phyloP scores from a whole-genome alignment of 2,329 filamentous ascomycete species.

The Sphaceloma murrayae region DNA sequence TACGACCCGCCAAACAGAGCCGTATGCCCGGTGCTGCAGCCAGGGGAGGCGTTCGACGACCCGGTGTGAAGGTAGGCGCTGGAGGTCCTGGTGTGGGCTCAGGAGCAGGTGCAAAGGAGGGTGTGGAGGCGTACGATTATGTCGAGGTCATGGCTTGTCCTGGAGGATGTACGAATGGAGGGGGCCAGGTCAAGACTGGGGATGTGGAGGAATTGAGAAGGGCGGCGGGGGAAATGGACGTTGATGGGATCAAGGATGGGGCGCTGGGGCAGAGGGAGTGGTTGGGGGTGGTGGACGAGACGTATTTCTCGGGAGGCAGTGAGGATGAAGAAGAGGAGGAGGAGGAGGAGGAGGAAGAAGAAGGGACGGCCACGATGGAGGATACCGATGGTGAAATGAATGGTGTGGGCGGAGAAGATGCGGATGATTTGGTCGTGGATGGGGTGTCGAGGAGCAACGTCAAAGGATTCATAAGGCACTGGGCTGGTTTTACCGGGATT shows the following conservation, averaged over 20 bases:
- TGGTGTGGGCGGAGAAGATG: conserved; percentile 19
- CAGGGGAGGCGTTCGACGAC: conserved; percentile 45
- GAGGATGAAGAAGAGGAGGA: conserved; percentile 23
- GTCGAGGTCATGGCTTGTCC: conserved; percentile 99
- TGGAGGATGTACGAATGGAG: conserved; percentile 96
- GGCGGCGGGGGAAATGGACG: conserved; percentile 25
- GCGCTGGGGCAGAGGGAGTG: conserved; percentile 31
- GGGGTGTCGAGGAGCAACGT: conserved; percentile 57
- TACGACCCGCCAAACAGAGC: conserved; percentile 71
- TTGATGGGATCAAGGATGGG: conserved; percentile 29
- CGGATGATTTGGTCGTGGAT: conserved; percentile 23
- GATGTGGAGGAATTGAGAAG: conserved; percentile 50
- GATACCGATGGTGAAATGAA: conserved; percentile 16
- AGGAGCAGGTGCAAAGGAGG: conserved; percentile 41
- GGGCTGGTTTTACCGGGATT: conserved; percentile 63
- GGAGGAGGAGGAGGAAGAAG: conserved; percentile 18
- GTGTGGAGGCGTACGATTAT: conserved; percentile 56
- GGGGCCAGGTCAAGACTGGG: conserved; percentile 85
- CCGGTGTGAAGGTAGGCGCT: conserved; percentile 35
- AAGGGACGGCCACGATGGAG: too few relatives aligned
- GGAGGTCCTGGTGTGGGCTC: conserved; percentile 27
- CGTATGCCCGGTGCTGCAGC: conserved; percentile 68
- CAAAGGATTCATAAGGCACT: conserved; percentile 61
- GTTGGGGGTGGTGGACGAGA: conserved; percentile 62
- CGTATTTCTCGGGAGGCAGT: conserved; percentile 27